Percentiles rank a stretch among this genome's conserved stretches.
These are phyloP conservation scores for Xylaria nigripes DNA, from an alignment of 495 filamentous ascomycete genomes.

Conservation along the genomic window DNA sequence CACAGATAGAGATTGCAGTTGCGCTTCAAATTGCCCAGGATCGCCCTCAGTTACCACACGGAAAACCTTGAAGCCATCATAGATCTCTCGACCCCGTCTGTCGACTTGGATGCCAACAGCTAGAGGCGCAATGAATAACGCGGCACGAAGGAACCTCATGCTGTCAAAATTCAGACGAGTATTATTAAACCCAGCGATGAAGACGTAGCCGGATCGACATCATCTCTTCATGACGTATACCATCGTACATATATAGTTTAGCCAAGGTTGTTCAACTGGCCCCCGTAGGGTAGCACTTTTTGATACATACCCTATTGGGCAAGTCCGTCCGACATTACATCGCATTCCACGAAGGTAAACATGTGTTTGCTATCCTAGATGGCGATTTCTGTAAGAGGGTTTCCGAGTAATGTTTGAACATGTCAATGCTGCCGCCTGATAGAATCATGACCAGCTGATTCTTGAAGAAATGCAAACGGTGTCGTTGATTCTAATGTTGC, in stretches of 20 bases:
- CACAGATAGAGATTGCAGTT: conserved; percentile 26
- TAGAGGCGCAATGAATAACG: conserved; percentile 17
- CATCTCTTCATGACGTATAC: neutral
- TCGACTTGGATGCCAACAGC: conserved; percentile 17
- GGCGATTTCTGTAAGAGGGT: neutral
- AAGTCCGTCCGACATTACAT: conserved; percentile 14
- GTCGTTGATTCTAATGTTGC: too few species aligned
- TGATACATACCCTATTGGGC: conserved; percentile 19
- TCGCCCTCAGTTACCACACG: conserved; percentile 21
- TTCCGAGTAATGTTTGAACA: neutral
- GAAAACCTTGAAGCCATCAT: conserved; percentile 41
- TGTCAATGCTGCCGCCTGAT: neutral
- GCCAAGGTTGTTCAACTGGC: neutral
- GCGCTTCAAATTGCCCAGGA: conserved; percentile 19
- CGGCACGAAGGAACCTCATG: conserved; percentile 20
- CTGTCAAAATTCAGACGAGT: conserved; percentile 3
- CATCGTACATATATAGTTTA: neutral
- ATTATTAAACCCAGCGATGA: neutral
- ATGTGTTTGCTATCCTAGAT: neutral
- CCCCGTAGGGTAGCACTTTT: conserved; percentile 8
- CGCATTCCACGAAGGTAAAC: neutral
- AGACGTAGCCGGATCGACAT: neutral
- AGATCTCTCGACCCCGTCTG: conserved; percentile 22
- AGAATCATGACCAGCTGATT: too few species aligned
- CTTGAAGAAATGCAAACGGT: too few species aligned